phyloP scores from a whole-genome alignment of 345 rosid genomes.

The Camelina laxa region DNA sequence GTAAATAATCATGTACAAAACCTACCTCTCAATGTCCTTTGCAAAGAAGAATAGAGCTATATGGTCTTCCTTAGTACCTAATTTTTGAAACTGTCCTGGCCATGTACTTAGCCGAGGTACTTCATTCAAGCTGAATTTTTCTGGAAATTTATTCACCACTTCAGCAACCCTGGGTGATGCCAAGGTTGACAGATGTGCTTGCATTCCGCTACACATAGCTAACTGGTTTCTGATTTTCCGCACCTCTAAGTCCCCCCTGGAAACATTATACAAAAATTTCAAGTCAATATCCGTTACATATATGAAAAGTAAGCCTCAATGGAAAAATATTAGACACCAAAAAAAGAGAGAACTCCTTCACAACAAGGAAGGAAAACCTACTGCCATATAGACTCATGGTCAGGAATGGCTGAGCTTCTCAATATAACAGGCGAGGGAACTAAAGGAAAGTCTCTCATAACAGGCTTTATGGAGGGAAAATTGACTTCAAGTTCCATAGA shows the following conservation, averaged over 20 bases:
- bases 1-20: constrained; percentile 12
- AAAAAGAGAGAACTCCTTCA: constrained; percentile 14
- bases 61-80: constrained; percentile 79
- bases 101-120: constrained; percentile 81
- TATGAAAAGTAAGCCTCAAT: constrained; percentile 3
- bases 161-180: constrained; percentile 81
- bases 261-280: constrained; percentile 35
- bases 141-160: constrained; percentile 62
- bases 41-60: constrained; percentile 98
- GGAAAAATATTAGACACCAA: not conserved
- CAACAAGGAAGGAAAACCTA: constrained; percentile 52
- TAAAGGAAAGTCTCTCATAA: constrained; percentile 44
- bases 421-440: constrained; percentile 43
- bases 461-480: constrained; percentile 45
- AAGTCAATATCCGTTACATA: not conserved
- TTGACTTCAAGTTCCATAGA: constrained; percentile 45
- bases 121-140: constrained; percentile 65
- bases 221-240: constrained; percentile 52
- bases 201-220: constrained; percentile 70
- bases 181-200: constrained; percentile 77
- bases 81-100: constrained; percentile 79
- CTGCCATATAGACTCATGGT: constrained; percentile 89
- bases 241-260: constrained; percentile 84
- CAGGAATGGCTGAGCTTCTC: constrained; percentile 69
- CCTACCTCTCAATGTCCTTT: constrained; percentile 79